A percentile compares a stretch with the other conserved stretches of the same genome.
Evolutionary conservation across 495 filamentous ascomycete genomes (phyloP).

Genomic region (Aspergillus nanangensis): DNA sequence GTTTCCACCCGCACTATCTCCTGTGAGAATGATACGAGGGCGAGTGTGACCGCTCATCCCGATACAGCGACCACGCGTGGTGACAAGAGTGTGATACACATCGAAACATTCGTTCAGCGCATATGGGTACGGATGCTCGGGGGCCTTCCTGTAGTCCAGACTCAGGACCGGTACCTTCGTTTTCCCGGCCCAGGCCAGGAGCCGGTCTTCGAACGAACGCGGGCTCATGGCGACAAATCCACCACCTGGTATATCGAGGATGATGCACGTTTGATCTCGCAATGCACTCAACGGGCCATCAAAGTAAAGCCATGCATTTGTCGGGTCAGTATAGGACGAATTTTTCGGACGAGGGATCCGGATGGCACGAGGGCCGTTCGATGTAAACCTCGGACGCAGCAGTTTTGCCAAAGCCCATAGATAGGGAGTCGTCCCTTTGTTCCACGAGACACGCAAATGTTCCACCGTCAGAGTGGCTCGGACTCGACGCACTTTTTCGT

Average conservation of each 20-base stretch:
- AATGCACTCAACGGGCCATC: slow-evolving; percentile 79
- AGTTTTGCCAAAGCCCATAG: slow-evolving; percentile 63
- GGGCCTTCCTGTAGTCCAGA: slow-evolving; percentile 90
- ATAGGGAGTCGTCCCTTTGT: slow-evolving; percentile 85
- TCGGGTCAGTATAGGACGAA: slow-evolving; percentile 76
- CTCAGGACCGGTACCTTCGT: slow-evolving; percentile 81
- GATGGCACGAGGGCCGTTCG: slow-evolving; percentile 73
- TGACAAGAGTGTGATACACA: slow-evolving; percentile 78
- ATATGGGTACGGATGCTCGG: slow-evolving; percentile 92
- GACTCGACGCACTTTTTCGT: slow-evolving; percentile 95
- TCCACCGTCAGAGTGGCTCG: slow-evolving; percentile 82
- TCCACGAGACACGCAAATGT: slow-evolving; percentile 91
- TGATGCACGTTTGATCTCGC: slow-evolving; percentile 69
- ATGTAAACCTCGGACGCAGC: slow-evolving; percentile 71
- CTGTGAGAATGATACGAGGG: slow-evolving; percentile 77
- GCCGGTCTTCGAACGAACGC: slow-evolving; percentile 83
- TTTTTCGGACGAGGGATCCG: slow-evolving; percentile 74
- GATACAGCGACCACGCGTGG: slow-evolving; percentile 71
- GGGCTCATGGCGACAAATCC: slow-evolving; percentile 96
- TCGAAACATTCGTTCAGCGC: slow-evolving; percentile 96
- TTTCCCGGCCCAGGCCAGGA: slow-evolving; percentile 84
- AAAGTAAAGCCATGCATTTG: slow-evolving; percentile 90
- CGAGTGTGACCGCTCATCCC: slow-evolving; percentile 69
- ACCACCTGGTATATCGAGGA: slow-evolving; percentile 89
- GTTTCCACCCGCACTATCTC: slow-evolving; percentile 91